These are phyloP conservation scores for Alternaria sp. DNA, from an alignment of 2,329 filamentous ascomycete species.

Conservation along the genomic window DNA sequence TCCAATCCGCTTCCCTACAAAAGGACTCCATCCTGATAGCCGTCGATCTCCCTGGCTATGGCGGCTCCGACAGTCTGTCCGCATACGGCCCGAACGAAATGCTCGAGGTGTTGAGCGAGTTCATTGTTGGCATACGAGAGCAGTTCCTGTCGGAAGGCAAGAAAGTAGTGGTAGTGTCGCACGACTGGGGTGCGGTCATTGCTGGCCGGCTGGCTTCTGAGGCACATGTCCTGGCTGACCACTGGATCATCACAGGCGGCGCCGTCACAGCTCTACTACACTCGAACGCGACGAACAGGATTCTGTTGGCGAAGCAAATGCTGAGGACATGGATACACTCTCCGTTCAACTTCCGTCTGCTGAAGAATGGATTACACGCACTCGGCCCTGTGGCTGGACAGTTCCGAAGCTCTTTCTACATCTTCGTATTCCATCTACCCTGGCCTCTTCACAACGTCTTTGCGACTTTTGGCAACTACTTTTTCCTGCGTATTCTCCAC, in stretches of 20 bases:
- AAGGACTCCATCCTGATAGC: conserved; percentile 57
- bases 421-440: conserved; percentile 62
- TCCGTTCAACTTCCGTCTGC: conserved; percentile 54
- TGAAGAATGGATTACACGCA: conserved; percentile 53
- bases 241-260: conserved; percentile 62
- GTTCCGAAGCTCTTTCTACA: conserved; percentile 58
- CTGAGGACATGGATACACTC: conserved; percentile 55
- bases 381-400: conserved; percentile 59
- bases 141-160: conserved; percentile 46
- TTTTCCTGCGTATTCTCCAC: conserved; percentile 55
- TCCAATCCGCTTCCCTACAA: conserved; percentile 50
- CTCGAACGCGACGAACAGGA: conserved; percentile 53
- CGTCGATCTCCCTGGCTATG: conserved; percentile 65
- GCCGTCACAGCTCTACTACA: conserved; percentile 52
- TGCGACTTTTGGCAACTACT: conserved; percentile 58
- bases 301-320: conserved; percentile 56
- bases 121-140: conserved; percentile 58
- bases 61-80: conserved; percentile 61
- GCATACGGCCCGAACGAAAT: conserved; percentile 59
- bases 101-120: conserved; percentile 60
- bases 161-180: conserved; percentile 56
- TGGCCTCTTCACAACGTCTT: conserved; percentile 52
- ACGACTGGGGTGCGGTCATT: conserved; percentile 63
- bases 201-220: conserved; percentile 64
- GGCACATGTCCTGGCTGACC: conserved; percentile 61